A percentile compares a stretch with the other conserved stretches of the same genome.
phyloP scores from a whole-genome alignment of 768 basidiomycete genomes.

The Gloeopeniophorella convolvens region DNA sequence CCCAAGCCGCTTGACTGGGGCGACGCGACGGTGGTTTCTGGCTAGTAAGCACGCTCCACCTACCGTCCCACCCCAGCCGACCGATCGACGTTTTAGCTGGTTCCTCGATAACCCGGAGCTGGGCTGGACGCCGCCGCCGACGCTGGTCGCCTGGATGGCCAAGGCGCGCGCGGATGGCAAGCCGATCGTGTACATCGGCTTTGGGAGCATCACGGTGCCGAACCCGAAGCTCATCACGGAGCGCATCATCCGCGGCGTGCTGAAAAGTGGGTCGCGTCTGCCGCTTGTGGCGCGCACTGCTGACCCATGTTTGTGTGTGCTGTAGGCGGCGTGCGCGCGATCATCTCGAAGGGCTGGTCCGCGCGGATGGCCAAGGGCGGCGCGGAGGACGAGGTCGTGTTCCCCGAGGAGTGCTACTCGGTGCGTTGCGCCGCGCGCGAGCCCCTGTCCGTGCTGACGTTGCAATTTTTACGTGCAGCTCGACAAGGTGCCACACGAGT shows the following conservation, averaged over 20 bases:
- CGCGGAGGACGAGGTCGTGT: slow-evolving; percentile 34
- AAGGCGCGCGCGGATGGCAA: slow-evolving; percentile 49
- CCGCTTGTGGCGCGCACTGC: not conserved
- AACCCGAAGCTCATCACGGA: slow-evolving; percentile 47
- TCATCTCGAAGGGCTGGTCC: slow-evolving; percentile 65
- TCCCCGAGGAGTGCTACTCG: slow-evolving; percentile 47
- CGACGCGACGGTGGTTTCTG: slow-evolving; percentile 47
- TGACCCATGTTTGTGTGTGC: slow-evolving; percentile 6
- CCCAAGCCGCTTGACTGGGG: slow-evolving; percentile 66
- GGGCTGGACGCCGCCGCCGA: slow-evolving; percentile 47
- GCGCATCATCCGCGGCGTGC: slow-evolving; percentile 52
- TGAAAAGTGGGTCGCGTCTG: slow-evolving; percentile 40
- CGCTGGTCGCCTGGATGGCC: slow-evolving; percentile 47
- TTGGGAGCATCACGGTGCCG: slow-evolving; percentile 64
- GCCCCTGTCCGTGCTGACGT: not conserved
- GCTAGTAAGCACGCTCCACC: slow-evolving; percentile 37
- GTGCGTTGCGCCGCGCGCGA: slow-evolving; percentile 22
- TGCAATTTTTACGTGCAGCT: slow-evolving; percentile 29
- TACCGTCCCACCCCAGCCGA: not conserved
- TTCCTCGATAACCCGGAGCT: slow-evolving; percentile 57
- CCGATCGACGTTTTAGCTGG: slow-evolving; percentile 40
- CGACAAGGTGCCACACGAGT: slow-evolving; percentile 62
- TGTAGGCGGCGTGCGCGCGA: slow-evolving; percentile 54
- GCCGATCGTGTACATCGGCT: slow-evolving; percentile 65
- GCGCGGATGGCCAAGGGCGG: slow-evolving; percentile 42